A percentile compares a stretch with the other conserved stretches of the same genome.
phyloP scores from a whole-genome alignment of 78 protist genomes.

The slime mould (Dictyostelium discoideum) region DNA sequence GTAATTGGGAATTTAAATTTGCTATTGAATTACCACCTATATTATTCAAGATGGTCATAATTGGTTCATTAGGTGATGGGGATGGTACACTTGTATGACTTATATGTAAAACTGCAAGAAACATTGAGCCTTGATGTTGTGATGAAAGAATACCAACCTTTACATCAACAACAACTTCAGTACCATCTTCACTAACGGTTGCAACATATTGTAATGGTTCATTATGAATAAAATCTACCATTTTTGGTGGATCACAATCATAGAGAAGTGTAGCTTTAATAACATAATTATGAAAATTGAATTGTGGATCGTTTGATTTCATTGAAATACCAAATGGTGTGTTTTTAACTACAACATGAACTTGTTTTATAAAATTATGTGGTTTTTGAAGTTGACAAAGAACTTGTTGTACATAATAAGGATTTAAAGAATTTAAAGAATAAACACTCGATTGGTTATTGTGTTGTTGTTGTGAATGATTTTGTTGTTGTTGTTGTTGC shows the following conservation, averaged over 20 bases:
- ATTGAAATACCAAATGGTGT: slow-evolving; percentile 61
- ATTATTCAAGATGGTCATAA: slow-evolving; percentile 5
- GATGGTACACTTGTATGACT: slow-evolving; percentile 29
- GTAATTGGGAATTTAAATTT: neutral
- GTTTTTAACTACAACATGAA: slow-evolving; percentile 79
- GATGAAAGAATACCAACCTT: slow-evolving; percentile 46
- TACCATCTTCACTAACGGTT: slow-evolving; percentile 55
- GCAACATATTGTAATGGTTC: slow-evolving; percentile 75
- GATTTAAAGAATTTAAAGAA: slow-evolving; percentile 17
- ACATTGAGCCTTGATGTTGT: slow-evolving; percentile 73
- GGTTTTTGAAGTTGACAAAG: slow-evolving; percentile 31
- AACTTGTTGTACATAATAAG: slow-evolving; percentile 26
- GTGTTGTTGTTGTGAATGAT: neutral
- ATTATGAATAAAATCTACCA: slow-evolving; percentile 69
- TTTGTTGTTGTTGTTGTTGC: neutral
- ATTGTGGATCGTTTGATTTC: slow-evolving; percentile 24
- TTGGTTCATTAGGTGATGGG: slow-evolving; percentile 49
- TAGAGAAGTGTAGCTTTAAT: slow-evolving; percentile 61
- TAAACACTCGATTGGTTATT: neutral
- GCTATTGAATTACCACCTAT: neutral
- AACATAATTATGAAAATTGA: slow-evolving; percentile 58
- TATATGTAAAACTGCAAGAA: slow-evolving; percentile 42
- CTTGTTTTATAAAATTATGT: slow-evolving; percentile 34
- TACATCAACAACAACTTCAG: slow-evolving; percentile 45
- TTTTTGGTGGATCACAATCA: slow-evolving; percentile 74